Evolutionary conservation across 2,329 filamentous ascomycete genomes (phyloP).

Genomic region (Colletotrichum horii): DNA sequence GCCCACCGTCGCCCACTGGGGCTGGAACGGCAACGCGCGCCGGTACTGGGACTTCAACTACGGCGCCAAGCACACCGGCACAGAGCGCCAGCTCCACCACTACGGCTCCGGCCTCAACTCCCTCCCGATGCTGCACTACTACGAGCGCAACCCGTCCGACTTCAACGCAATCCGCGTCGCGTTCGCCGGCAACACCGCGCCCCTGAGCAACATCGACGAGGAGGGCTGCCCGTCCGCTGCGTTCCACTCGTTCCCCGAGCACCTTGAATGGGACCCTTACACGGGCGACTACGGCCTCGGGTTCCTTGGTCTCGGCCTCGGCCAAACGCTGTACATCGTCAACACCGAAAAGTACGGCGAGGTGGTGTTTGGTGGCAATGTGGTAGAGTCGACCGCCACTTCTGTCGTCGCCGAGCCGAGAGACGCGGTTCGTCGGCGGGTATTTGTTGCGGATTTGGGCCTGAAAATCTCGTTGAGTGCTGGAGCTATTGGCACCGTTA

Average conservation of each 20-base stretch:
- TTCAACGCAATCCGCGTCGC: constrained; percentile 58
- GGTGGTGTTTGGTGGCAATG: constrained; percentile 54
- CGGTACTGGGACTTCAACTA: constrained; percentile 60
- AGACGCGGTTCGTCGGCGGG: constrained; percentile 50
- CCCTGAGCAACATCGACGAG: constrained; percentile 59
- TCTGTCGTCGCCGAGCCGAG: constrained; percentile 41
- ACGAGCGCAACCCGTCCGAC: constrained; percentile 49
- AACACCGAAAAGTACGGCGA: constrained; percentile 48
- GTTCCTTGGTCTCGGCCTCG: constrained; percentile 56
- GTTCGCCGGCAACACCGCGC: constrained; percentile 57
- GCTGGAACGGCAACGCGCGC: constrained; percentile 66
- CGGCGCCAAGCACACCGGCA: constrained; percentile 44
- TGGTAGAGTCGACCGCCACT: constrained; percentile 25
- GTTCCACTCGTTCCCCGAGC: constrained; percentile 63
- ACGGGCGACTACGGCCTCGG: constrained; percentile 63
- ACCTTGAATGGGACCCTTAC: constrained; percentile 60
- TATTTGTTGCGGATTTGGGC: constrained; percentile 53
- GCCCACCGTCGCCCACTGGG: constrained; percentile 65
- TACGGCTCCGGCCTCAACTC: constrained; percentile 65
- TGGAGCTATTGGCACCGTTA: constrained; percentile 38
- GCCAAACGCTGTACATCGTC: constrained; percentile 54
- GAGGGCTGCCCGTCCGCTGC: constrained; percentile 60
- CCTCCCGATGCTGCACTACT: constrained; percentile 57
- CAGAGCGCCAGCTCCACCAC: constrained; percentile 62
- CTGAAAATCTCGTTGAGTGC: constrained; percentile 42